Evolutionary conservation across 148 eudicot genomes (phyloP), one percentile per base, ranked within the genome.

Genomic region (Tetragonia tetragonoides): DNA sequence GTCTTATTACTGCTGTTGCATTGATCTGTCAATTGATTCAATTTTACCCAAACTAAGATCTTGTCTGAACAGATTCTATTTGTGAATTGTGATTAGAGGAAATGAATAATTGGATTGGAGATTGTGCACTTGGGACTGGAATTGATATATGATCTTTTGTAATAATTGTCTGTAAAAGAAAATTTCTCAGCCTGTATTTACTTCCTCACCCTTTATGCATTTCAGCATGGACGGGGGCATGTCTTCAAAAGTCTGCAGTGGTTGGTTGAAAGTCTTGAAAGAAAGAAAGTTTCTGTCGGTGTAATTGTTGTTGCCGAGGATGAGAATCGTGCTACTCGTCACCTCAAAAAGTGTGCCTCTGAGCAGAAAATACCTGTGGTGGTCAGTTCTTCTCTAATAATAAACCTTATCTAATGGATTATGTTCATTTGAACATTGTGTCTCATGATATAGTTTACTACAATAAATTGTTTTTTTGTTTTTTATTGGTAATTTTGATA

Each of bases 211-310:
- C 68, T 84, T 28, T 67, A 9, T 70, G 75, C 70, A 66, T 80
- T 79, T 78, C 84, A 92, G 94, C 97, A 90, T 85, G 98, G 95
- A 62, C 90, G 86, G 42, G 98, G 97, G 23, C 84, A 78, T 70
- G 89, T 92, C 70, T 88, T 84, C 85, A 92, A 86, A 83, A 90
- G 93, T 71, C 85, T 92, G 39, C 97, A 88, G 53, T 75, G 86
- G 85, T 69, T 94, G 87, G 85, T 90, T 74, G 88, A 87, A 75
- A 79, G 86, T 81, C 83, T 87, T 54, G 84, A 89, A 66, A 76
- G 84, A 57, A 83, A 83, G 51, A 88, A 75, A 81, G 86, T 92
- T 49, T 81, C 85, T 66, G 65, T 70, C 6, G 98, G 88, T 63
- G 84, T 68, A 67, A 80, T 94, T 69, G 81, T 94, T 69, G 81